Conservation (phyloP, 2,329 filamentous ascomycete genomes). For the Penicillium sp. region DNA sequence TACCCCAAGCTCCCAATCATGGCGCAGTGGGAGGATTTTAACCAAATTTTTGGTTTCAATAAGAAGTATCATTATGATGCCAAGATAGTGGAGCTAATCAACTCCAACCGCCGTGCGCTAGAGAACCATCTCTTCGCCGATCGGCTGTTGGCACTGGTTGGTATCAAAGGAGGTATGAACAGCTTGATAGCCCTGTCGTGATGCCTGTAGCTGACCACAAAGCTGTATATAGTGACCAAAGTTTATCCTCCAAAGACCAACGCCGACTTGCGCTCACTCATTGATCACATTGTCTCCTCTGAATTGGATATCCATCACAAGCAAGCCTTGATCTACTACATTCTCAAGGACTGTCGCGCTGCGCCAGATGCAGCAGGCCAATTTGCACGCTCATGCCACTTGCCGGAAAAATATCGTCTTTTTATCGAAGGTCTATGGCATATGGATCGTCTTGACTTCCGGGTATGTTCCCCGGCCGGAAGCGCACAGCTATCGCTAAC, state of each 20-base stretch:
- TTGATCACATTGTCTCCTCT: conserved; percentile 66
- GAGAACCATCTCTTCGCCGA: conserved; percentile 77
- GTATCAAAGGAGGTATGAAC: conserved; percentile 64
- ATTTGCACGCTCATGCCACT: conserved; percentile 63
- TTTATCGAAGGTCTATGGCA: conserved; percentile 83
- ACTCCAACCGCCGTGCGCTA: conserved; percentile 64
- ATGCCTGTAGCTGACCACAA: conserved; percentile 10
- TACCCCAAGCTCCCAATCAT: conserved; percentile 21
- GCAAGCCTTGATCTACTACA: conserved; percentile 78
- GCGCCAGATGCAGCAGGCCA: conserved; percentile 52
- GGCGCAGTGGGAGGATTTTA: conserved; percentile 60
- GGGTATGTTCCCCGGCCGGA: conserved; percentile 42
- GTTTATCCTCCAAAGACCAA: conserved; percentile 74
- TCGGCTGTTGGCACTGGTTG: conserved; percentile 68
- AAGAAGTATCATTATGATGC: conserved; percentile 63
- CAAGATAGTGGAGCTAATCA: conserved; percentile 61
- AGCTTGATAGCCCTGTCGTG: conserved; percentile 4
- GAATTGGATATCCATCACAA: conserved; percentile 71
- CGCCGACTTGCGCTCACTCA: conserved; percentile 65
- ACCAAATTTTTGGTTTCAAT: conserved; percentile 65
- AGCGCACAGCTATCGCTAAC: conserved; percentile 11
- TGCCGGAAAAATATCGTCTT: conserved; percentile 74
- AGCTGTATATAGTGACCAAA: conserved; percentile 50
- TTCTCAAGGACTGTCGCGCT: conserved; percentile 71
- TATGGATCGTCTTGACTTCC: conserved; percentile 70